A percentile compares a stretch with the other conserved stretches of the same genome.
Evolutionary conservation across 2,329 filamentous ascomycete species (phyloP).

Genomic region (Verticillium alfalfae): DNA sequence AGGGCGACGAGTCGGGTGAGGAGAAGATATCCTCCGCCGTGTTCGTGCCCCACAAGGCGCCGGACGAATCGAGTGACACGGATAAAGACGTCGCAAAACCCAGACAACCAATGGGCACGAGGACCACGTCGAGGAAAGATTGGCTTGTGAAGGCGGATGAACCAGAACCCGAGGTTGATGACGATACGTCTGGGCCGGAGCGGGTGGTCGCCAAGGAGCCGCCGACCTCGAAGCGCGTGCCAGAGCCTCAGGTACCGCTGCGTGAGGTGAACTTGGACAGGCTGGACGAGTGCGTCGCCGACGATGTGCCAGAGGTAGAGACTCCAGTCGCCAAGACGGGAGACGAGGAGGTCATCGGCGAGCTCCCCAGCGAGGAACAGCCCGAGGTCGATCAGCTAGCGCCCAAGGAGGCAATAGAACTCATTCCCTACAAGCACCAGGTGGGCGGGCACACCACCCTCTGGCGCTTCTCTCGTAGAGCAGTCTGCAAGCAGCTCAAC

Average conservation of each 20-base stretch:
- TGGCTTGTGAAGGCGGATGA: constrained; percentile 58
- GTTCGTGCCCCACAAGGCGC: constrained; percentile 70
- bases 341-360: background rate
- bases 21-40: constrained; percentile 85
- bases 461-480: constrained; percentile 90
- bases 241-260: background rate
- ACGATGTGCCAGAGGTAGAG: background rate
- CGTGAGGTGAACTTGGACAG: background rate
- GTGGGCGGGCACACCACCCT: constrained; percentile 95
- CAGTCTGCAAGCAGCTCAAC: constrained; percentile 97
- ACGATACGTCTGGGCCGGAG: constrained; percentile 19
- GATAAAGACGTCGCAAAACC: constrained; percentile 17
- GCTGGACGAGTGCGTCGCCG: background rate
- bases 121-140: constrained; percentile 16
- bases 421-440: constrained; percentile 96
- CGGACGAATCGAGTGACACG: constrained; percentile 28
- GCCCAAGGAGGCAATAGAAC: constrained; percentile 84
- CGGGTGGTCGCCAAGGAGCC: constrained; percentile 17
- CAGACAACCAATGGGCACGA: constrained; percentile 11
- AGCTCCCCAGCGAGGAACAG: background rate
- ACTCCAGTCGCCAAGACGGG: background rate
- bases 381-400: constrained; percentile 27
- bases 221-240: constrained; percentile 3
- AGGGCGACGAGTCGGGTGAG: constrained; percentile 62
- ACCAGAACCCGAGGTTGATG: constrained; percentile 28